Conservation (phyloP, 2,329 filamentous ascomycete species). For the Epichloe gansuensis region DNA sequence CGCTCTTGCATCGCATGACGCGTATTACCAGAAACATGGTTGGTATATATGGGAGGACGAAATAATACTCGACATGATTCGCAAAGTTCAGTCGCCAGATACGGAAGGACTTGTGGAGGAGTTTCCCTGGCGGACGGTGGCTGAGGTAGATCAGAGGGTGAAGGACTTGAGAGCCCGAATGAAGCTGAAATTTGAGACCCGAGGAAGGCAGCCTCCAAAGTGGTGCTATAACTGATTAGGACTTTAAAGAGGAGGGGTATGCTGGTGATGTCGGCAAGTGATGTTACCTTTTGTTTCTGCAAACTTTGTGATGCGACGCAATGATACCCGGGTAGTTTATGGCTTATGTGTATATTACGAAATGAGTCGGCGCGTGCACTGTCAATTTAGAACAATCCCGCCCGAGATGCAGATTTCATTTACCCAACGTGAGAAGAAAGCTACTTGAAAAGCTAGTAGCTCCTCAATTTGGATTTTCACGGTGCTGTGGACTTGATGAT, state of each 20-base stretch:
- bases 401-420: not conserved
- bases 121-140: conserved; percentile 9
- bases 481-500: not conserved
- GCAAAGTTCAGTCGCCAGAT: conserved; percentile 9
- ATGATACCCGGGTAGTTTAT: not conserved
- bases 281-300: not conserved
- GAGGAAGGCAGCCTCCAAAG: conserved; percentile 10
- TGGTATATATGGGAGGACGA: conserved; percentile 18
- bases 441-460: not conserved
- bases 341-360: not conserved
- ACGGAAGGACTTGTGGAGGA: conserved; percentile 5
- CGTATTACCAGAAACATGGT: conserved; percentile 13
- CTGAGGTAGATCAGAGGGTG: conserved; percentile 12
- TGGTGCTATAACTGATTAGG: conserved; percentile 13
- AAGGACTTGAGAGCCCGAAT: conserved; percentile 11
- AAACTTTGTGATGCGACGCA: not conserved
- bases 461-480: not conserved
- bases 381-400: not conserved
- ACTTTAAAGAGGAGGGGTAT: not conserved
- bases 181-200: conserved; percentile 10
- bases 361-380: not conserved
- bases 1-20: not conserved
- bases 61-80: conserved; percentile 13
- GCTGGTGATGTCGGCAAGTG: not conserved
- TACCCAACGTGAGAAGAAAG: not conserved